These are phyloP conservation scores for Jimgerdemannia lactiflua DNA, from an alignment of 192 early-diverging fungal species.

Conservation along the genomic window DNA sequence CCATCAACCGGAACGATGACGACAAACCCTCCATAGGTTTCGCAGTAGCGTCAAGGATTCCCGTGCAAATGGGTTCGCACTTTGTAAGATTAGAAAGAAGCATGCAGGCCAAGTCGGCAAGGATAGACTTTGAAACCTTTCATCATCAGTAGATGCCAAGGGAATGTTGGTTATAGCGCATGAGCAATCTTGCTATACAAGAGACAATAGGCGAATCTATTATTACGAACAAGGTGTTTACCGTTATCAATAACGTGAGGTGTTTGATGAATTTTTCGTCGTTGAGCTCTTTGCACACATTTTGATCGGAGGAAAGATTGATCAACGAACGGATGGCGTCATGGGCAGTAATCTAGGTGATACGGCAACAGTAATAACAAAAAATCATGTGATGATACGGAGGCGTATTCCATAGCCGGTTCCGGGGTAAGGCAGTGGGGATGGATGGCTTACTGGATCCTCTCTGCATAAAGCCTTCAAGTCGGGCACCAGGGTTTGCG, in stretches of 20 bases:
- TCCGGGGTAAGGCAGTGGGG: too few species aligned
- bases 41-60: constrained; percentile 44
- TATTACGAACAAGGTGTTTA: constrained; percentile 21
- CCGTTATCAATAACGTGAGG: constrained; percentile 67
- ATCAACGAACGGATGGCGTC: constrained; percentile 80
- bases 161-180: neutral
- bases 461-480: constrained; percentile 69
- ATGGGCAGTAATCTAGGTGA: constrained; percentile 70
- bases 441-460: constrained; percentile 45
- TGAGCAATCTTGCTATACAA: neutral
- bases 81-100: constrained; percentile 91
- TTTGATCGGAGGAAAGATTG: constrained; percentile 74
- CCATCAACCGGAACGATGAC: constrained; percentile 56
- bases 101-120: constrained; percentile 87
- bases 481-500: constrained; percentile 58
- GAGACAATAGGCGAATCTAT: neutral
- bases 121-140: constrained; percentile 60
- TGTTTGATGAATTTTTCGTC: constrained; percentile 69
- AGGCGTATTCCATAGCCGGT: neutral
- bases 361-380: neutral
- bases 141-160: neutral
- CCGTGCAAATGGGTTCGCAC: constrained; percentile 48
- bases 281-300: constrained; percentile 61
- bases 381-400: too few species aligned
- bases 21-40: constrained; percentile 36